Evolutionary conservation across 2,329 filamentous ascomycete species (phyloP), one percentile per base, ranked within the genome.

Genomic region (Paraphoma chrysanthemicola): DNA sequence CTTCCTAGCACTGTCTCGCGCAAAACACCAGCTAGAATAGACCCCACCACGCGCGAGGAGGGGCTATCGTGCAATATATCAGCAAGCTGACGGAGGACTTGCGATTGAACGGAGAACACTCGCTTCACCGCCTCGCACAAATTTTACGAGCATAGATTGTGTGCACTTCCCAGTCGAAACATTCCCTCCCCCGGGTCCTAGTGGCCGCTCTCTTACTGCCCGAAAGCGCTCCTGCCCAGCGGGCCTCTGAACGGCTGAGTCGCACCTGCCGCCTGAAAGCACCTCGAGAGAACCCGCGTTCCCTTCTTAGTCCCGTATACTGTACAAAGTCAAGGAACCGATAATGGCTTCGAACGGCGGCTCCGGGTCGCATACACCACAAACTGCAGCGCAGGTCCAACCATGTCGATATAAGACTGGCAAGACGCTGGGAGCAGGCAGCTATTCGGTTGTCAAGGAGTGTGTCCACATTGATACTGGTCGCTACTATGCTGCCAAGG

Each of bases 391-490:
- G 10, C 89, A 93, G 77, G 87, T 98, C 62, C 93, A 98, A 80
- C 93, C 95, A 70, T 99, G 94, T 78, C 88, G 93, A 67, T 99
- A 99, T 85, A 99, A 98, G 82, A 97, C 96, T 6, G 95, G 95
- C 63, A 99, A 99, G 85, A 98, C 95, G 23, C 83, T 99, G 53
- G 95, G 95, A 62, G 93, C 95, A 33, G 95, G 95, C 63, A 97
- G 93, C 54, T 99, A 99, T 80, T 97, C 93, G 38, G 95, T 98
- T 48, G 95, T 99, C 62, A 98, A 98, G 78, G 95, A 99, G 81
- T 99, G 95, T 76, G 93, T 98, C 29, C 95, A 99, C 77, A 98
- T 98, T 72, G 94, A 98, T 69, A 98, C 95, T 0, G 94, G 94
- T 44, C 88, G 93, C 65, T 98, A 97, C 80, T 99, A 98, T 88